phyloP scores from a whole-genome alignment of 495 filamentous ascomycete genomes.

The Penicillium odoratum region DNA sequence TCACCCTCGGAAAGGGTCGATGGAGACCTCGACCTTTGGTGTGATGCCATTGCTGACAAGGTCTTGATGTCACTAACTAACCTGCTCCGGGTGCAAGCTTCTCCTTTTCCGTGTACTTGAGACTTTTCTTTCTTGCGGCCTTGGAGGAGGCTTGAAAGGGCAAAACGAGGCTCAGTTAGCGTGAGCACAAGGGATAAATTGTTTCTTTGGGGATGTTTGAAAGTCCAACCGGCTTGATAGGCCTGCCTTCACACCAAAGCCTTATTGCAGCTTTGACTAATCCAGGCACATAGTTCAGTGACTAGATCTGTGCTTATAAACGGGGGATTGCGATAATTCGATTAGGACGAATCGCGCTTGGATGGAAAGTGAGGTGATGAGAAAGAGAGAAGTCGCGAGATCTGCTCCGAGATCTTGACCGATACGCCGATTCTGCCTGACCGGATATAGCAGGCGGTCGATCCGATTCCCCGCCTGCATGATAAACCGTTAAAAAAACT shows the following conservation, averaged over 20 bases:
- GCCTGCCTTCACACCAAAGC: constrained; percentile 39
- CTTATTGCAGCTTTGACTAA: constrained; percentile 24
- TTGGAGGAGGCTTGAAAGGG: constrained; percentile 27
- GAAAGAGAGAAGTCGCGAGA: neutral
- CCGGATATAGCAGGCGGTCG: constrained; percentile 16
- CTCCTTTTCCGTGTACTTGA: constrained; percentile 5
- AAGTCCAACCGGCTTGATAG: constrained; percentile 50
- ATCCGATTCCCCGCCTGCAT: constrained; percentile 1
- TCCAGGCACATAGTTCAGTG: constrained; percentile 20
- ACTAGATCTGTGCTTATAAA: constrained; percentile 3
- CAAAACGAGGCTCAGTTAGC: constrained; percentile 26
- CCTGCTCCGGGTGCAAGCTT: neutral
- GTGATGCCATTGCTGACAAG: constrained; percentile 28
- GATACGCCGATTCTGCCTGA: neutral
- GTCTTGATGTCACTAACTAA: constrained; percentile 1
- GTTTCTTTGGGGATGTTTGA: constrained; percentile 34
- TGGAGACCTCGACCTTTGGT: constrained; percentile 45
- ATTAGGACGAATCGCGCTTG: constrained; percentile 1
- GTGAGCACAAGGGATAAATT: constrained; percentile 30
- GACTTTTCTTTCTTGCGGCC: constrained; percentile 16
- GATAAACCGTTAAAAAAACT: neutral
- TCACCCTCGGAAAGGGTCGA: constrained; percentile 74
- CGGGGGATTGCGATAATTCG: neutral
- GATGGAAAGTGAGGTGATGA: constrained; percentile 1
- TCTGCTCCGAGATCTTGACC: neutral